These are phyloP conservation scores for Spinellus fusiger DNA, from an alignment of 192 early-diverging fungal species.

Conservation along the genomic window DNA sequence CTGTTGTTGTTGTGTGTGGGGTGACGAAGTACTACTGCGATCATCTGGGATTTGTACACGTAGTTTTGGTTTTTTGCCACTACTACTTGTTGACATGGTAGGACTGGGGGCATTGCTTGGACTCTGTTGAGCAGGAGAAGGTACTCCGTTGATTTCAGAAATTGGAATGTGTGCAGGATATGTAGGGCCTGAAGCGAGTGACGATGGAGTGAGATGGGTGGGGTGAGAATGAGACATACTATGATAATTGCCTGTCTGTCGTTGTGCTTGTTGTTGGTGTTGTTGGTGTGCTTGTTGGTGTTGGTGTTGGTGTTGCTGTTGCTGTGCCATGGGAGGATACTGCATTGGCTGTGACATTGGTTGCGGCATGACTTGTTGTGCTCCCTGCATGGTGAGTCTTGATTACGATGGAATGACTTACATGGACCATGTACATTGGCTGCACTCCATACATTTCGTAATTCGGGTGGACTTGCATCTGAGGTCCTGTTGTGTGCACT, in stretches of 20 bases:
- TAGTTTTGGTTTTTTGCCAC: constrained; percentile 32
- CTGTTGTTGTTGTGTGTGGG: background rate
- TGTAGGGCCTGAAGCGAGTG: background rate
- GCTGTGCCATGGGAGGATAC: constrained; percentile 4
- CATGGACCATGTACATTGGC: background rate
- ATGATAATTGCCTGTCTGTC: background rate
- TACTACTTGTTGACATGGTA: constrained; percentile 26
- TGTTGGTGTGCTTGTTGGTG: background rate
- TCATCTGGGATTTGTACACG: constrained; percentile 42
- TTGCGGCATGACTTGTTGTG: constrained; percentile 5
- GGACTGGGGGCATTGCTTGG: constrained; percentile 15
- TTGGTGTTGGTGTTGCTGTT: background rate
- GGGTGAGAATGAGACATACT: background rate
- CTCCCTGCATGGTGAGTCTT: constrained; percentile 14
- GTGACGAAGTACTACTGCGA: constrained; percentile 3
- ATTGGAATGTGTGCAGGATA: background rate
- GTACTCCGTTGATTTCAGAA: background rate
- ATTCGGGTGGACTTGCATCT: background rate
- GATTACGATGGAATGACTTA: background rate
- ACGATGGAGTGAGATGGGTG: background rate
- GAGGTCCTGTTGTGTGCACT: background rate
- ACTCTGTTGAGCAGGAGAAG: background rate
- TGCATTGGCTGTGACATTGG: constrained; percentile 10
- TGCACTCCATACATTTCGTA: background rate
- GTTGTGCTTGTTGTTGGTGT: background rate